Evolutionary conservation across 805 yeast genomes (phyloP).

Genomic region (Hermanozyma aechmeae): DNA sequence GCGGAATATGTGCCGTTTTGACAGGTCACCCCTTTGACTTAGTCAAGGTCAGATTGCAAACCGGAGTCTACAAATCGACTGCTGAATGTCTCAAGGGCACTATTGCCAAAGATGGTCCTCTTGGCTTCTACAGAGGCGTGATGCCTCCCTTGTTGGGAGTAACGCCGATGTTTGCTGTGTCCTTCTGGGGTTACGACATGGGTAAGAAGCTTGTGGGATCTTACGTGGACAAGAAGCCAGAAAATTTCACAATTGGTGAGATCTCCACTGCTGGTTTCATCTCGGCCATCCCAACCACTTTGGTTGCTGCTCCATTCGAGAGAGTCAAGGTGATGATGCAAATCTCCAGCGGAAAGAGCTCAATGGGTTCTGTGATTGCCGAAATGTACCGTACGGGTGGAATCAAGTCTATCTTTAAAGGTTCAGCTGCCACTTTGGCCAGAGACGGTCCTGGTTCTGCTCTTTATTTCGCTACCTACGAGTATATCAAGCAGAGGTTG

Average conservation of each 20-base stretch:
- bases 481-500: constrained; percentile 57
- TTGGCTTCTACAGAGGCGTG: constrained; percentile 89
- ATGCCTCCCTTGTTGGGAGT: constrained; percentile 93
- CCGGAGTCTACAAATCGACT: constrained; percentile 61
- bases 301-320: constrained; percentile 96
- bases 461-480: constrained; percentile 90
- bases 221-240: constrained; percentile 27
- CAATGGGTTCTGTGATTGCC: constrained; percentile 53
- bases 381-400: constrained; percentile 77
- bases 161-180: constrained; percentile 96
- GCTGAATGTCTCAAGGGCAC: constrained; percentile 62
- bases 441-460: constrained; percentile 99
- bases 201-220: constrained; percentile 69
- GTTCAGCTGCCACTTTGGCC: constrained; percentile 85
- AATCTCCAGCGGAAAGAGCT: constrained; percentile 43
- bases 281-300: constrained; percentile 90
- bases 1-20: constrained; percentile 91
- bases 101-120: constrained; percentile 60
- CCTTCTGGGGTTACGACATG: constrained; percentile 96
- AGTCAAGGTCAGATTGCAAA: constrained; percentile 85
- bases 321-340: constrained; percentile 92
- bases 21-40: constrained; percentile 97
- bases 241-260: constrained; percentile 51
- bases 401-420: constrained; percentile 74
- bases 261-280: constrained; percentile 89